Evolutionary conservation across 2,329 filamentous ascomycete genomes (phyloP).

Genomic region (Diaporthe sp.): DNA sequence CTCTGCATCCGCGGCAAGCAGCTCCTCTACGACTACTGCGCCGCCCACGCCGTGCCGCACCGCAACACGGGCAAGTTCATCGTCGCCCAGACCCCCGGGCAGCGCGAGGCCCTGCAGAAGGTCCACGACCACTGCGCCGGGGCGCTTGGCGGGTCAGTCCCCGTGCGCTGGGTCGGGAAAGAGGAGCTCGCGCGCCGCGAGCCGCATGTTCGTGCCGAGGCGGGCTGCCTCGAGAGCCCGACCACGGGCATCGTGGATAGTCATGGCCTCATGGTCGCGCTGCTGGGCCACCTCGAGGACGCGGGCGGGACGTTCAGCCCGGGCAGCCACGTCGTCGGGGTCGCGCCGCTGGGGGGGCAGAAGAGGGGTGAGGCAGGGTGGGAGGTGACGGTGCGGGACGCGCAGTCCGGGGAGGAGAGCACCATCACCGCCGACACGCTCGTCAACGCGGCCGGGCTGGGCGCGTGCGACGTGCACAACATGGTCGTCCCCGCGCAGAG

Average conservation of each 20-base stretch:
- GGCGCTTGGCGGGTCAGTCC: conserved; percentile 66
- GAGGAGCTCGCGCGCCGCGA: conserved; percentile 76
- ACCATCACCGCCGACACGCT: conserved; percentile 81
- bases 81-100: conserved; percentile 83
- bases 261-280: conserved; percentile 85
- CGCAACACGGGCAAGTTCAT: conserved; percentile 92
- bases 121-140: conserved; percentile 62
- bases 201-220: conserved; percentile 79
- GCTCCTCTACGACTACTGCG: conserved; percentile 85
- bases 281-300: conserved; percentile 84
- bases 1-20: conserved; percentile 85
- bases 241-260: conserved; percentile 93
- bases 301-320: conserved; percentile 82
- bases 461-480: conserved; percentile 83
- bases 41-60: conserved; percentile 75
- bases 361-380: conserved; percentile 72
- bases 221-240: conserved; percentile 85
- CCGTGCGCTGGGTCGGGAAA: conserved; percentile 77
- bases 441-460: conserved; percentile 88
- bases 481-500: conserved; percentile 76
- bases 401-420: conserved; percentile 60
- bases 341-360: conserved; percentile 63
- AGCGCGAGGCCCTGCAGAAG: conserved; percentile 73
- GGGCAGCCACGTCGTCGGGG: conserved; percentile 72
- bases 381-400: conserved; percentile 71